Evolutionary conservation across 139 green algal genomes (phyloP).

Genomic region (Coccomyxa sp.): DNA sequence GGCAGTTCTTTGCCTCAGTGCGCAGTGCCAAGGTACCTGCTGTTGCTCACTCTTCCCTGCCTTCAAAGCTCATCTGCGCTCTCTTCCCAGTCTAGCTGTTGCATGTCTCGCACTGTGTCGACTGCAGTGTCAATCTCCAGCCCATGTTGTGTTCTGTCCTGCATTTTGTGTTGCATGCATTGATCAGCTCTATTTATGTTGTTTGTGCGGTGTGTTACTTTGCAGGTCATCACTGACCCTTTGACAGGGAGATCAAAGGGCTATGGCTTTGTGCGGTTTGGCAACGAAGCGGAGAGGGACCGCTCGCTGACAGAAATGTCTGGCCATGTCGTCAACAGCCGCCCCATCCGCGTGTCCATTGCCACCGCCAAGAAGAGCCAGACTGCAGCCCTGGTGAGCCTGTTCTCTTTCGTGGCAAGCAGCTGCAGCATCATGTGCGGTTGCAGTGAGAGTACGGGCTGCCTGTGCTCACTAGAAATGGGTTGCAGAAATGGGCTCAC

Average conservation of each 20-base stretch:
- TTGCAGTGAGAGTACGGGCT: not conserved
- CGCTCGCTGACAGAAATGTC: conserved; percentile 81
- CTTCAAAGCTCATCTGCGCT: not conserved
- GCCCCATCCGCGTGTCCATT: conserved; percentile 70
- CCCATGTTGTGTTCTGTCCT: not conserved
- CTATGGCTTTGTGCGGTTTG: conserved; percentile 96
- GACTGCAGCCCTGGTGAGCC: not conserved
- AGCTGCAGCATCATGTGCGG: not conserved
- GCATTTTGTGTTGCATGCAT: not conserved
- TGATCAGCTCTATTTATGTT: not conserved
- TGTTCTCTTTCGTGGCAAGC: not conserved
- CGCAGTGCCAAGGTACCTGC: conserved; percentile 62
- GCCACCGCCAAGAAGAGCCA: conserved; percentile 63
- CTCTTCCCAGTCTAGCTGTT: not conserved
- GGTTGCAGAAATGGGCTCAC: too few relatives aligned
- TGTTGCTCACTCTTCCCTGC: not conserved
- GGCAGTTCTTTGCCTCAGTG: conserved; percentile 76
- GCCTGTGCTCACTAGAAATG: not conserved
- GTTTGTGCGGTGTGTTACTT: not conserved
- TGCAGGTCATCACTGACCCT: conserved; percentile 87
- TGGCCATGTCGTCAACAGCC: conserved; percentile 63
- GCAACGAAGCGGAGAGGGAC: conserved; percentile 76
- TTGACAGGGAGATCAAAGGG: conserved; percentile 81
- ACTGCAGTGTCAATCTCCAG: not conserved
- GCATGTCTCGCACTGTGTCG: not conserved